Base-by-base conservation (phyloP, 2,329 filamentous ascomycete species). In the Alternaria consortialis region DNA sequence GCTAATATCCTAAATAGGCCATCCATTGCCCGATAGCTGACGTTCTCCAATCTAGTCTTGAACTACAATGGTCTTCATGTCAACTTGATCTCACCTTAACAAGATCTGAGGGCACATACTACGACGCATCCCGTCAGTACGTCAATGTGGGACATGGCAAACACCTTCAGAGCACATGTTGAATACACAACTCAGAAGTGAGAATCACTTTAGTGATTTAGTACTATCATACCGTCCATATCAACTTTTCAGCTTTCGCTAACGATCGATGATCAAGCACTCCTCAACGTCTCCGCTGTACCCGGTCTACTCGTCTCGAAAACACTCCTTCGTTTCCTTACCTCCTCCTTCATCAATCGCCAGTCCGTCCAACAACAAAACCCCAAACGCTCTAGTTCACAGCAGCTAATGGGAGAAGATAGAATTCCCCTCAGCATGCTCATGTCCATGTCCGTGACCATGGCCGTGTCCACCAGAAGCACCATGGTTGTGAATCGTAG, bases 401-500 rank as follows among this genome's bases (percentile, higher is more conserved):
- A 48, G 29, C n/a, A 43, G 25, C 17, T 42, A 37, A 4, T 36
- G 42, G n/a, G 37, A 53, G 36, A 60, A 60, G 37, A 60, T 36
- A 56, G 57, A 60, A 60, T 43, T 56, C 55, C 59, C 55, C n/a
- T 58, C 56, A 8, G n/a, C 27, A 27, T 59, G 50, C 51, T 55
- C 57, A 23, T 55, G 42, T 0, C 31, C 40, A 23, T 58, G 44
- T 3, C 39, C 31, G 20, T 59, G 57, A 2, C 43, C 55, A 23
- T 62, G 54, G 40, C 40, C n/a, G 17, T 58, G 31, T 13, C 43
- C 50, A 32, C 17, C 31, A 13, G 46, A 43, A 7, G 56, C 47
- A 13, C 63, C 59, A n/a, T 66, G 62, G 37, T 70, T 63, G 31
- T 68, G 64, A 0, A 67, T 51, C 1, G 64, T 68, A 3, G 66